phyloP scores from a whole-genome alignment of 2,329 filamentous ascomycete genomes.

The Hypoxylon sp. region DNA sequence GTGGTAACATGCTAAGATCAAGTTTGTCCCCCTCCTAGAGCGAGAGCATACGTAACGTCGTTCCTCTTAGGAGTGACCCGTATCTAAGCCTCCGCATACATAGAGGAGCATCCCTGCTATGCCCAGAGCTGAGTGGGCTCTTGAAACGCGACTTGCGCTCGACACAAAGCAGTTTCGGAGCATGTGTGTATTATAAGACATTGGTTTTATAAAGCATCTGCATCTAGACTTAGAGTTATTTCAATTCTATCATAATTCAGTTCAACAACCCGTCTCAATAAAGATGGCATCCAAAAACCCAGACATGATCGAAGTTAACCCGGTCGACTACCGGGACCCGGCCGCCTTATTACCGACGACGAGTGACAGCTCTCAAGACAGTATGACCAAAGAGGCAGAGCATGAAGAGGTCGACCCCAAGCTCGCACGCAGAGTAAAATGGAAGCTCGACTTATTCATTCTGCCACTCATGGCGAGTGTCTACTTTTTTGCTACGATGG shows the following conservation, averaged over 20 bases:
- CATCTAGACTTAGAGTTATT: conserved; percentile 14
- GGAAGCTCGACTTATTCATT: conserved; percentile 49
- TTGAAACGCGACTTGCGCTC: conserved; percentile 39
- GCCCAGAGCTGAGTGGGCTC: conserved; percentile 21
- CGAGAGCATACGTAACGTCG: conserved; percentile 22
- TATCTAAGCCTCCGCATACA: conserved; percentile 37
- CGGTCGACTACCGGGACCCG: conserved; percentile 35
- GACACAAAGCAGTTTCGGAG: conserved; percentile 12
- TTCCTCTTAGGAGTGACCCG: conserved; percentile 3
- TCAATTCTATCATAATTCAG: conserved; percentile 13
- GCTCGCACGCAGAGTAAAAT: conserved; percentile 43
- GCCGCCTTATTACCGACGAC: conserved; percentile 15
- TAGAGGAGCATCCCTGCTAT: conserved; percentile 33
- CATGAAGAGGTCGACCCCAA: conserved; percentile 39
- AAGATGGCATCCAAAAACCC: conserved; percentile 37
- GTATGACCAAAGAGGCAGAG: conserved; percentile 23
- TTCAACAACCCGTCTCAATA: conserved; percentile 4
- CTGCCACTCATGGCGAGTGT: conserved; percentile 46
- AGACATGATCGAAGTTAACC: conserved; percentile 22
- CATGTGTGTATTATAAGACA: conserved; percentile 31
- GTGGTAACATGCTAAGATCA: conserved; percentile 20
- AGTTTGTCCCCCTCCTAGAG: conserved; percentile 16
- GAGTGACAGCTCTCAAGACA: conserved; percentile 25
- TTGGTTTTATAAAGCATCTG: conserved; percentile 11
- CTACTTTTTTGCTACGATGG: conserved; percentile 49